Percentiles rank a stretch among this genome's conserved stretches.
Conservation (phyloP, 176 grass and related monocot genomes). For the Carex scoparia region DNA sequence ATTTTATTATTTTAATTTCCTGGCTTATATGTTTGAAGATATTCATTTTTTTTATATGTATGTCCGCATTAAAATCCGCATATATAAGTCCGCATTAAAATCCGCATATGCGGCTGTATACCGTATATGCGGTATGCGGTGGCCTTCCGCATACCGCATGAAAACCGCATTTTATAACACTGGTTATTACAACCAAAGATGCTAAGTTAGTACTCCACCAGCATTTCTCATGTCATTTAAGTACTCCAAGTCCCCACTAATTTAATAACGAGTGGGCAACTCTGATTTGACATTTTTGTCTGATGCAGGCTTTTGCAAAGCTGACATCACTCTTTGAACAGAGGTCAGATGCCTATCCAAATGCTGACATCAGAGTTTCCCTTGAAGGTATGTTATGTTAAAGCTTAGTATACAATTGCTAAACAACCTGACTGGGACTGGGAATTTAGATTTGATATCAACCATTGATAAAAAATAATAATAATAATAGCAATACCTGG, state of each 20-base stretch:
- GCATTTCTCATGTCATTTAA: neutral
- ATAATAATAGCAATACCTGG: neutral
- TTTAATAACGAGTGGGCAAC: neutral
- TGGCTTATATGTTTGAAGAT: too few species aligned
- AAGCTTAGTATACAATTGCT: neutral
- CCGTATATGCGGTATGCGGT: too few species aligned
- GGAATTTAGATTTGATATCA: neutral
- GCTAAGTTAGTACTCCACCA: neutral
- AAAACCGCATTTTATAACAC: too few species aligned
- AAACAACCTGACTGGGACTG: neutral
- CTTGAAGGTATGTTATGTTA: slow-evolving; percentile 54
- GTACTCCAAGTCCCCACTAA: neutral
- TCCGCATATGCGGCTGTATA: too few species aligned
- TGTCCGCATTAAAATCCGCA: too few species aligned
- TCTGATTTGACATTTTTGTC: slow-evolving; percentile 20
- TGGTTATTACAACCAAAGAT: neutral
- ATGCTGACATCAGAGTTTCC: slow-evolving; percentile 81
- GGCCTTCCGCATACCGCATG: too few species aligned
- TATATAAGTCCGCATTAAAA: too few species aligned
- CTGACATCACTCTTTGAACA: slow-evolving; percentile 78
- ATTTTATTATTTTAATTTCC: too few species aligned
- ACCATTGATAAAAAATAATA: neutral
- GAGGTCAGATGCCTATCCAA: slow-evolving; percentile 78
- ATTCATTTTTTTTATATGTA: too few species aligned
- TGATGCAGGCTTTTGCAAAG: slow-evolving; percentile 61